Evolutionary conservation across 2,329 filamentous ascomycete genomes (phyloP), one percentile per base, ranked within the genome.

Genomic region (Pseudogymnoascus sp.): DNA sequence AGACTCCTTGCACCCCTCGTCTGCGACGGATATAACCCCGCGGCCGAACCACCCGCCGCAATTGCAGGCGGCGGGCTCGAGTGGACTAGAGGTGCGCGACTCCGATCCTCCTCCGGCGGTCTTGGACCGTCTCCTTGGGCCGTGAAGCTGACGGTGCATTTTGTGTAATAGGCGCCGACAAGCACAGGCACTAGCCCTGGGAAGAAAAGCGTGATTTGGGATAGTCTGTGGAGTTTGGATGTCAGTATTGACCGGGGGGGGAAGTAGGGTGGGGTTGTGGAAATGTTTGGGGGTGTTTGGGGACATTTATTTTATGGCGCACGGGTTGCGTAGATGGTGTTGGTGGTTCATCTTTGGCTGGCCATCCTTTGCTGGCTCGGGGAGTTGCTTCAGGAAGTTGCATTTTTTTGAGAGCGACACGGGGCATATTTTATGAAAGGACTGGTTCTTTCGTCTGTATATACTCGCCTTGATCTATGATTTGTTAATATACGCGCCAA

Each of bases 141-240:
- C 15, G 44, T 40, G 59, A 40, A 38, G n/a, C 62, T 63, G 17
- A 46, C 67, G 62, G 33, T 61, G 4, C 23, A 10, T 26, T 11
- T 37, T 65, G 37, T 75, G 75, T 21, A 77, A 65, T 76, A 82
- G 67, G 72, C 77, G 59, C 77, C 75, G 65, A 69, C 66, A 26
- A 67, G 66, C 26, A 70, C 72, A 53, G 62, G 75, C 68, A 67
- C 77, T 62, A 78, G 77, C 64, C 71, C 77, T 23, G 74, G 72
- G n/a, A 82, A 78, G 72, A 81, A 75, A 68, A 84, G 81, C 29
- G 76, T 86, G 3, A 78, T 87, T 9, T 88, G 84, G 83, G 84
- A 86, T 67, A 79, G 82, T 11, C 73, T 88, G 15, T 87, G 85
- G 84, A 84, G 78, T 66, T 70, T 86, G 26, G 84, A 87, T 68